Evolutionary conservation across 2,329 filamentous ascomycete species (phyloP), one percentile per base, ranked within the genome.

Genomic region (Fusarium begoniae): DNA sequence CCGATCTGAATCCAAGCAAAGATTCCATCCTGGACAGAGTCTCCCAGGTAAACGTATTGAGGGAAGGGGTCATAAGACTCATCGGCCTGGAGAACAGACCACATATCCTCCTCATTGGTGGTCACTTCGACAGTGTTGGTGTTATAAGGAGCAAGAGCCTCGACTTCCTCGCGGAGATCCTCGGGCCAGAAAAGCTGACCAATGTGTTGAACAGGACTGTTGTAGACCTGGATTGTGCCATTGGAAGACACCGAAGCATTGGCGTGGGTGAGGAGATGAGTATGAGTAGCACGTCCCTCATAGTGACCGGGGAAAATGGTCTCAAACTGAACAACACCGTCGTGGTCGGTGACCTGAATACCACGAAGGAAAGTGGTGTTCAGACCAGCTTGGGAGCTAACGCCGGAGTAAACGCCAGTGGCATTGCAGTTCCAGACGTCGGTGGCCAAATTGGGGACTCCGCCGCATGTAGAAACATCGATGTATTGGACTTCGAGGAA

Each of bases 401-500:
- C 20, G 0, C 64, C 64, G 4, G 62, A 67, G 38, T 66, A 67
- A 20, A 67, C 51, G 8, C 64, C 62, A 7, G 64, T 66, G 20
- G 62, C 64, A 30, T 66, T 67, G 2, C 64, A 67, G 51, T 67
- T 67, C 64, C 62, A 67, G 2, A 66, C n/a, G 3, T 67, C 62
- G 0, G 64, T 67, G 0, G 64, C 64, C 17, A 67, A 3, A 4
- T 66, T 67, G 11, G 62, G 62, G 2, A 67, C 62, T 26, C 30
- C 62, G 7, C 28, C 15, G 7, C 64, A 67, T 10, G 44, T 67
- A 0, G 64, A n/a, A 2, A 67, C 51, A 18, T 67, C 62, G n/a
- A 67, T 45, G n/a, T 67, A 66, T n/a, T 67, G 64, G 20, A 67
- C 51, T 1, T 67, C 62, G 8, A 67, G 62, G 38, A 67, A 67